Evolutionary conservation across 2,329 filamentous ascomycete species (phyloP).

Genomic region (Fusarium drepaniforme): DNA sequence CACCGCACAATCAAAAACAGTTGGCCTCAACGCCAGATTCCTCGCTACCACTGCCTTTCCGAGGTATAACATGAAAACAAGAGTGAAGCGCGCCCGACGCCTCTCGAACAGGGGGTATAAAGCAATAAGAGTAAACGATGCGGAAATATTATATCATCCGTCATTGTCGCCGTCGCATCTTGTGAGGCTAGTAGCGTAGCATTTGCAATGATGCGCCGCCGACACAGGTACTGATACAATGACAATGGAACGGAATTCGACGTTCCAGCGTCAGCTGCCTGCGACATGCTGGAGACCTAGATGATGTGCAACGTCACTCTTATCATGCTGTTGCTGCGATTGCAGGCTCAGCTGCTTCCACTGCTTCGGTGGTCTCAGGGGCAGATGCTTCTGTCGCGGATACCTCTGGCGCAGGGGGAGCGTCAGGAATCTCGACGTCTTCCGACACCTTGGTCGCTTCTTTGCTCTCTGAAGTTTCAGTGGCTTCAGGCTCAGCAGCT

Average conservation of each 20-base stretch:
- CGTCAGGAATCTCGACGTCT: conserved; percentile 26
- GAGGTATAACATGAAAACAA: conserved; percentile 44
- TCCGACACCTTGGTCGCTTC: conserved; percentile 20
- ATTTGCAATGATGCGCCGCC: not conserved
- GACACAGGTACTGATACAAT: not conserved
- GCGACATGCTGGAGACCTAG: not conserved
- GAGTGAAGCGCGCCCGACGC: conserved; percentile 36
- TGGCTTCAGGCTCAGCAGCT: conserved; percentile 1
- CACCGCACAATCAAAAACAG: conserved; percentile 26
- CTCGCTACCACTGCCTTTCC: conserved; percentile 36
- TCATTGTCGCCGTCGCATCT: conserved; percentile 10
- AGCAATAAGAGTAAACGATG: conserved; percentile 43
- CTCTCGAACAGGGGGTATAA: conserved; percentile 46
- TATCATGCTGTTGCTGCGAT: conserved; percentile 30
- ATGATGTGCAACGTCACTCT: conserved; percentile 11
- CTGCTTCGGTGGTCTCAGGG: conserved; percentile 14
- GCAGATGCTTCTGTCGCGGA: conserved; percentile 13
- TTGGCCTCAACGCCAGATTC: conserved; percentile 39
- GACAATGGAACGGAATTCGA: not conserved
- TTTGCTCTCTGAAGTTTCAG: conserved; percentile 8
- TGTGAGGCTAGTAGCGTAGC: not conserved
- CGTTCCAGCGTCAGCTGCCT: conserved; percentile 1
- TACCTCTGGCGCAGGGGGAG: conserved; percentile 13
- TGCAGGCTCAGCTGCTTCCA: conserved; percentile 20
- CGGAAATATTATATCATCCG: conserved; percentile 21